These are phyloP conservation scores for Globisporangium spinosum DNA, from an alignment of 352 stramenopile genomes.

Conservation along the genomic window DNA sequence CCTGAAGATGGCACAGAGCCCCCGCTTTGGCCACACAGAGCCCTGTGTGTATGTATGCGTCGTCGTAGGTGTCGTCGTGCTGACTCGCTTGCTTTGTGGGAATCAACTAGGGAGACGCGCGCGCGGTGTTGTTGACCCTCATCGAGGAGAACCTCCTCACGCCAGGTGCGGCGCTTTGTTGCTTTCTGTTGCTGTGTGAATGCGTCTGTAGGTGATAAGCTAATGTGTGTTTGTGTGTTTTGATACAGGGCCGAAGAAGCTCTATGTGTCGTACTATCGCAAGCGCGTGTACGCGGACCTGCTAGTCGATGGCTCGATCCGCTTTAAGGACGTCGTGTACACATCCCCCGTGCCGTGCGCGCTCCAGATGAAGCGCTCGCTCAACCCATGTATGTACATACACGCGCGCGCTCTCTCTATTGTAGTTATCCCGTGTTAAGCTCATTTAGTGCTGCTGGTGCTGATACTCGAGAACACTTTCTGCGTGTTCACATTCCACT, in stretches of 20 bases:
- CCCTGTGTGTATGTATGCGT: not conserved
- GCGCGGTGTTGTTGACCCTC: conserved; percentile 55
- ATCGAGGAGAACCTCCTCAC: conserved; percentile 69
- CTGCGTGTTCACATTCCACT: not conserved
- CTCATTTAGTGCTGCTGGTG: not conserved
- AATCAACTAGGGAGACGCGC: conserved; percentile 46
- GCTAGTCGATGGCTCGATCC: conserved; percentile 69
- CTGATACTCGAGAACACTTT: not conserved
- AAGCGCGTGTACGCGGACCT: conserved; percentile 76
- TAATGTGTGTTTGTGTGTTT: conserved; percentile 3
- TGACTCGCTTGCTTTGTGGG: not conserved
- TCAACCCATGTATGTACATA: conserved; percentile 60
- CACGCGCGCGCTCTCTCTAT: not conserved
- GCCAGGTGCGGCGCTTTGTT: conserved; percentile 29
- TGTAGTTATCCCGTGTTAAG: too few relatives aligned
- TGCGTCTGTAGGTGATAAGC: not conserved
- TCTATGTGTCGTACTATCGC: conserved; percentile 83
- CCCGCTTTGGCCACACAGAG: not conserved
- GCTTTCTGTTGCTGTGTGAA: not conserved
- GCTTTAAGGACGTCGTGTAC: conserved; percentile 76
- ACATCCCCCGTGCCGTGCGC: conserved; percentile 65
- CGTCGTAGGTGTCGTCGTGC: not conserved
- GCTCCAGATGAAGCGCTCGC: conserved; percentile 77
- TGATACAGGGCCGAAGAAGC: conserved; percentile 50
- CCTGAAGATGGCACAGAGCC: not conserved